These are phyloP conservation scores for Apostasia ramifera DNA, from an alignment of 106 monocot genomes.

Conservation along the genomic window DNA sequence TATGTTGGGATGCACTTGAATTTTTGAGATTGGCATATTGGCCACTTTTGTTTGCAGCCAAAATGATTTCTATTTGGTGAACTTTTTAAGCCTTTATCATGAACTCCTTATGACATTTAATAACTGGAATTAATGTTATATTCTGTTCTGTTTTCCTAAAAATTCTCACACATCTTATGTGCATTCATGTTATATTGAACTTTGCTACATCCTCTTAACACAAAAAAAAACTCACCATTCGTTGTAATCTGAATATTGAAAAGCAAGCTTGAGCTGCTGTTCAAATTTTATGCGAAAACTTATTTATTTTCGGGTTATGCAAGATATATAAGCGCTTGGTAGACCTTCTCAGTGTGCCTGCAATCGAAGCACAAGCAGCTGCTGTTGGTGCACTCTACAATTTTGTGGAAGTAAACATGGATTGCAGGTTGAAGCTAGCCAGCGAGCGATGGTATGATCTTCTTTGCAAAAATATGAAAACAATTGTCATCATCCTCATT, in stretches of 20 bases:
- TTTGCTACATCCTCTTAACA: too few species aligned
- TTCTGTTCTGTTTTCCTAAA: too few species aligned
- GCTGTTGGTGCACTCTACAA: slow-evolving; percentile 94
- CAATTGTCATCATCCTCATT: neutral
- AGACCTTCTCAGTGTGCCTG: slow-evolving; percentile 76
- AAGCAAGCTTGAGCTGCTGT: neutral
- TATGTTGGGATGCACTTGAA: too few species aligned
- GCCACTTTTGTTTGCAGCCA: too few species aligned
- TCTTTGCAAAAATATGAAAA: neutral
- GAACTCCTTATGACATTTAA: too few species aligned
- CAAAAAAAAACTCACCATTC: too few species aligned
- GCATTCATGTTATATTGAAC: too few species aligned
- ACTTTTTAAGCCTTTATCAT: too few species aligned
- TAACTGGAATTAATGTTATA: too few species aligned
- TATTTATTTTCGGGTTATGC: neutral
- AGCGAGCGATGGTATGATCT: slow-evolving; percentile 77
- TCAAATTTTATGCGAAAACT: neutral
- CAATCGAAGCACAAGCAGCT: slow-evolving; percentile 78
- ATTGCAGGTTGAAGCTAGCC: slow-evolving; percentile 85
- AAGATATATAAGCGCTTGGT: slow-evolving; percentile 87
- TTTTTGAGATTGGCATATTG: too few species aligned
- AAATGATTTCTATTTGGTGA: too few species aligned
- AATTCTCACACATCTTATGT: too few species aligned
- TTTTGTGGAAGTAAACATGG: slow-evolving; percentile 89
- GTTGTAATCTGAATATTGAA: neutral